Evolutionary conservation across 1,284 basidiomycete genomes (phyloP), one percentile per base, ranked within the genome.

Genomic region (Heterobasidion irregulare): DNA sequence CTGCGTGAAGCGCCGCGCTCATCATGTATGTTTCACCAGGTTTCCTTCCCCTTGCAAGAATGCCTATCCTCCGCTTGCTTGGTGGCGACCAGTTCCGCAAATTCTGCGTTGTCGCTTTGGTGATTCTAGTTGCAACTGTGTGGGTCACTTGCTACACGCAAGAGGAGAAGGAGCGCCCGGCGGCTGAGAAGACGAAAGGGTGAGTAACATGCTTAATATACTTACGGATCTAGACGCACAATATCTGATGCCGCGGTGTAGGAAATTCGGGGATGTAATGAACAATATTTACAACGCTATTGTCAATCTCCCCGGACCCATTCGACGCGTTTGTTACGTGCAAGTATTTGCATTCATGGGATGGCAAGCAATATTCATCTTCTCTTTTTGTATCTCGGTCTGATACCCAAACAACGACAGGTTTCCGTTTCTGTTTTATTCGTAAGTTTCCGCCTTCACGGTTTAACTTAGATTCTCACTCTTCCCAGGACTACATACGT

Each of bases 21-120:
- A 53, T 52, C 18, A 47, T 16, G 36, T 2, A 45, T 41, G 50
- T 19, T 26, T 51, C 7, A 33, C 45, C 67, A 84, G 93, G 94
- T 32, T 97, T 92, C 73, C 68, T 95, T 52, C 91, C 96, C 19
- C 79, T 98, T 33, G 83, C 83, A 0, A 74, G 82, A 54, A 74
- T 94, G 57, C 86, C 87, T 2, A 70, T 92, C 49, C 77, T 98
- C 47, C 73, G 82, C 15, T 80, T 89, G 55, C 72, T 98, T n/a
- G 94, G 95, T 38, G 95, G 94, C 2, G 84, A 82, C 43, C 97
- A 99, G 68, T 99, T 99, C 74, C 83, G 96, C 61, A 96, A 96
- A 68, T 93, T 99, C 65, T 96, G 94, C 64, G 76, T 98, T 46
- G 75, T 98, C 56, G 87, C 86, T 61, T 83, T 96, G 59, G 62